phyloP scores from a whole-genome alignment of 2,329 filamentous ascomycete genomes.

The Neonectria faginata region DNA sequence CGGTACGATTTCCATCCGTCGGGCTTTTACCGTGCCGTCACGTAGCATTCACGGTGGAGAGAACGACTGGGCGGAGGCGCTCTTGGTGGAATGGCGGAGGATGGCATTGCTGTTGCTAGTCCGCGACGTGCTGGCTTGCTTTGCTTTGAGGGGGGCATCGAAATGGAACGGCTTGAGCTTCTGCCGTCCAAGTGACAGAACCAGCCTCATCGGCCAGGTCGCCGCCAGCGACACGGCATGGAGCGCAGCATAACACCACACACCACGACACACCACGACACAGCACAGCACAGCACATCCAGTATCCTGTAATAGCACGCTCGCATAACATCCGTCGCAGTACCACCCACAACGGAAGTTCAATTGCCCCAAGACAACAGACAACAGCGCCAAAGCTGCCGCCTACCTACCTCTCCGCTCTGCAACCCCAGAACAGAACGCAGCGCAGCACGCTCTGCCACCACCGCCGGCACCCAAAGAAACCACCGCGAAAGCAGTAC shows the following conservation, averaged over 20 bases:
- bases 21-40: conserved; percentile 16
- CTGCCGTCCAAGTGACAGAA: background rate
- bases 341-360: background rate
- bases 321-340: background rate
- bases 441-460: background rate
- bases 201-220: background rate
- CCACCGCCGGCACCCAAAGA: background rate
- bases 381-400: too few species aligned
- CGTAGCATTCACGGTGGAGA: conserved; percentile 42
- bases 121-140: background rate
- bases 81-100: conserved; percentile 12
- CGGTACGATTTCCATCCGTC: background rate
- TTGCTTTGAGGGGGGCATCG: background rate
- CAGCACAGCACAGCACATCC: background rate
- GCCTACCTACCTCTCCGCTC: too few species aligned
- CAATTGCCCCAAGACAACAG: conserved; percentile 12
- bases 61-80: conserved; percentile 37
- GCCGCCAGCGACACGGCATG: background rate
- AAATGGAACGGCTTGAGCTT: background rate
- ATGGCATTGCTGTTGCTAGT: background rate
- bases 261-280: background rate
- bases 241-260: conserved; percentile 10
- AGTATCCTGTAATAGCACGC: conserved; percentile 8
- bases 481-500: background rate
- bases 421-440: too few species aligned